These are phyloP conservation scores for Aspergillus candidus DNA, from an alignment of 2,329 filamentous ascomycete genomes.

Conservation along the genomic window DNA sequence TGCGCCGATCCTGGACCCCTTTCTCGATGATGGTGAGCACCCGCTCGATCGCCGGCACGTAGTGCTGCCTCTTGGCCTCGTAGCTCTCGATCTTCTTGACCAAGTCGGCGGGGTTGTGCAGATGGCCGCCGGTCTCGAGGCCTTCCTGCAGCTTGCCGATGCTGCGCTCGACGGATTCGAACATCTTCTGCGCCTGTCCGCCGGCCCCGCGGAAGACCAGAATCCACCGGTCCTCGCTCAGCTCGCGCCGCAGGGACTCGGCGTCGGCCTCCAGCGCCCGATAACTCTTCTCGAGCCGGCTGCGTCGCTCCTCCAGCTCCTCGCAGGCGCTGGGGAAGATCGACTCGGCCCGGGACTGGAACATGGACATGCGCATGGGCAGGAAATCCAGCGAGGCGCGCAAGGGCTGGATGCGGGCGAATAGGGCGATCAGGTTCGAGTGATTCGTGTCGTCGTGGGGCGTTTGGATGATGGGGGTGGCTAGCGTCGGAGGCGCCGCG, in stretches of 20 bases:
- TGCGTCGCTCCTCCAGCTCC: conserved; percentile 71
- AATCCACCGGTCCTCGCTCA: conserved; percentile 94
- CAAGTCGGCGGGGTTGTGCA: conserved; percentile 64
- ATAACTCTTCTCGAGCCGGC: conserved; percentile 75
- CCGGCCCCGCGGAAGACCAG: conserved; percentile 91
- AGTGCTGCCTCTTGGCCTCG: conserved; percentile 90
- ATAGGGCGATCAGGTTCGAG: conserved; percentile 78
- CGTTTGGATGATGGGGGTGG: conserved; percentile 38
- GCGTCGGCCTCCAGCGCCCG: conserved; percentile 84
- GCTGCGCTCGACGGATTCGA: conserved; percentile 86
- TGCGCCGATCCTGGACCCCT: conserved; percentile 90
- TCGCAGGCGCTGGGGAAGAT: conserved; percentile 88
- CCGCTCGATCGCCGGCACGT: conserved; percentile 85
- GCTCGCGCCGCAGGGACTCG: conserved; percentile 78
- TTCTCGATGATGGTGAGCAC: conserved; percentile 90
- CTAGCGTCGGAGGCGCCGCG: conserved; percentile 41
- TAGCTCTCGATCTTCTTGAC: conserved; percentile 86
- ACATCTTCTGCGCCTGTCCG: conserved; percentile 91
- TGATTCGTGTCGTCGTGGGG: conserved; percentile 79
- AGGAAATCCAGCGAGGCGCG: conserved; percentile 90
- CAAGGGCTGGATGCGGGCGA: conserved; percentile 91
- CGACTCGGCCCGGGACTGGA: conserved; percentile 67
- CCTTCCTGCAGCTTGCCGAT: conserved; percentile 74
- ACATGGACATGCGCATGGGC: conserved; percentile 86
- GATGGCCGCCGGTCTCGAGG: conserved; percentile 66